A percentile compares a stretch with the other conserved stretches of the same genome.
Evolutionary conservation across 2,329 filamentous ascomycete genomes (phyloP).

Genomic region (Pseudopyricularia cyperi): DNA sequence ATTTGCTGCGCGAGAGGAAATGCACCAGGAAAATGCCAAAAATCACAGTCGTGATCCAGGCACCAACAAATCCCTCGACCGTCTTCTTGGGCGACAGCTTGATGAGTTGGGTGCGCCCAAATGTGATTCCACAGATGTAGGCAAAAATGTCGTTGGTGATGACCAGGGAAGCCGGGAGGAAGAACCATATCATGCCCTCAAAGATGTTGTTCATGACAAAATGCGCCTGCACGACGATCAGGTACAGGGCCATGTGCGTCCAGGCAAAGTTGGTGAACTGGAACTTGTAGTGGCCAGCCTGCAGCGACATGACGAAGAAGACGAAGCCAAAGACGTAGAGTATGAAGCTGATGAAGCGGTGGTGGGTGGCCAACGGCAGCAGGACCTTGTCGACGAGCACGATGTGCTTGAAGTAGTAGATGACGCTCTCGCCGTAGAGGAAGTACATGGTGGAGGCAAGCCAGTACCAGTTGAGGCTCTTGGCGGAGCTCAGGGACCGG

Average conservation of each 20-base stretch:
- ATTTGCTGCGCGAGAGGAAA: constrained; percentile 78
- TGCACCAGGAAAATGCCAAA: constrained; percentile 75
- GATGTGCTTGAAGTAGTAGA: constrained; percentile 99
- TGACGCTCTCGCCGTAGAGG: constrained; percentile 94
- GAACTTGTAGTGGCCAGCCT: constrained; percentile 94
- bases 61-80: constrained; percentile 90
- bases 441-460: constrained; percentile 99
- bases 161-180: constrained; percentile 84
- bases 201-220: constrained; percentile 99
- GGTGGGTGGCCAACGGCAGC: constrained; percentile 87
- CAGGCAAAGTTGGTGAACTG: constrained; percentile 99
- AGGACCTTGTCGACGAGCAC: constrained; percentile 88
- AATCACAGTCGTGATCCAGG: constrained; percentile 88
- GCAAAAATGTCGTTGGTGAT: constrained; percentile 99
- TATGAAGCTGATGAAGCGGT: constrained; percentile 96
- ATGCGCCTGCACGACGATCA: constrained; percentile 95
- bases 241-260: constrained; percentile 97
- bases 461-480: constrained; percentile 98
- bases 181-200: constrained; percentile 99
- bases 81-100: constrained; percentile 99
- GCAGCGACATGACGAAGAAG: constrained; percentile 89
- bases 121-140: constrained; percentile 94
- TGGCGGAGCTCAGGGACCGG: constrained; percentile 82
- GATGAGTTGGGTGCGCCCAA: constrained; percentile 92
- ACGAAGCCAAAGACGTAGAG: constrained; percentile 98